Percentiles rank a stretch among this genome's conserved stretches.
phyloP scores from a whole-genome alignment of 2,329 filamentous ascomycete genomes.

The Tolypocladium tundrense region DNA sequence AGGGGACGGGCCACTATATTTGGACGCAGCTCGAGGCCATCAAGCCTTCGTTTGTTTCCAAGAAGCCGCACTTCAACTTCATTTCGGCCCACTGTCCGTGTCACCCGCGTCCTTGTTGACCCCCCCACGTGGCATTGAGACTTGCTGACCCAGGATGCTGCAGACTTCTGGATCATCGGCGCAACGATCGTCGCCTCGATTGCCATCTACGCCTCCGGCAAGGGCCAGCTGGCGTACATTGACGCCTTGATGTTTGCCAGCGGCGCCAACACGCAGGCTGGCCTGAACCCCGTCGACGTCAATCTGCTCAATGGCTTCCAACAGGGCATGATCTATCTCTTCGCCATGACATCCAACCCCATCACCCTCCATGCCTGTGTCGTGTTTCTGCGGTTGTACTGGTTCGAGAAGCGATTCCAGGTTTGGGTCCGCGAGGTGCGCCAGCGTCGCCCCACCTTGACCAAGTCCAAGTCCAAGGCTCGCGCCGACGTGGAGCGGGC shows the following conservation, averaged over 20 bases:
- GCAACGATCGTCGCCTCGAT: constrained; percentile 66
- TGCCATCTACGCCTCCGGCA: constrained; percentile 54
- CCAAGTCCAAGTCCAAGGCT: constrained; percentile 47
- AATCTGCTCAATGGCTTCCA: constrained; percentile 61
- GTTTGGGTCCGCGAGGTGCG: constrained; percentile 67
- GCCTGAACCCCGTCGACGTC: constrained; percentile 70
- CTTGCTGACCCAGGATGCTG: constrained; percentile 9
- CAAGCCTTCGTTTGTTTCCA: constrained; percentile 47
- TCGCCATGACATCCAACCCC: constrained; percentile 67
- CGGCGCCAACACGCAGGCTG: constrained; percentile 83
- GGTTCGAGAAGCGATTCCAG: constrained; percentile 96
- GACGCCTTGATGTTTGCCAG: constrained; percentile 85
- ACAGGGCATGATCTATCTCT: constrained; percentile 61
- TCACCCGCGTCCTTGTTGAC: not conserved
- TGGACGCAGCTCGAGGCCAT: constrained; percentile 35
- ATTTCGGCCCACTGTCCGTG: constrained; percentile 67
- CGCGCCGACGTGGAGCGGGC: constrained; percentile 25
- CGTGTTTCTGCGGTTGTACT: constrained; percentile 87
- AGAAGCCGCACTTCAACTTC: constrained; percentile 66
- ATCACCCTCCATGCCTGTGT: constrained; percentile 79
- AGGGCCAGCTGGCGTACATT: constrained; percentile 59
- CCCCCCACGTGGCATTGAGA: not conserved
- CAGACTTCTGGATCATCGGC: constrained; percentile 72
- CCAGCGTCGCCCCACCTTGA: constrained; percentile 51
- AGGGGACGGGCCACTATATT: constrained; percentile 19